Conservation (phyloP, 768 basidiomycete genomes). For the Lactifluus subvellereus region DNA sequence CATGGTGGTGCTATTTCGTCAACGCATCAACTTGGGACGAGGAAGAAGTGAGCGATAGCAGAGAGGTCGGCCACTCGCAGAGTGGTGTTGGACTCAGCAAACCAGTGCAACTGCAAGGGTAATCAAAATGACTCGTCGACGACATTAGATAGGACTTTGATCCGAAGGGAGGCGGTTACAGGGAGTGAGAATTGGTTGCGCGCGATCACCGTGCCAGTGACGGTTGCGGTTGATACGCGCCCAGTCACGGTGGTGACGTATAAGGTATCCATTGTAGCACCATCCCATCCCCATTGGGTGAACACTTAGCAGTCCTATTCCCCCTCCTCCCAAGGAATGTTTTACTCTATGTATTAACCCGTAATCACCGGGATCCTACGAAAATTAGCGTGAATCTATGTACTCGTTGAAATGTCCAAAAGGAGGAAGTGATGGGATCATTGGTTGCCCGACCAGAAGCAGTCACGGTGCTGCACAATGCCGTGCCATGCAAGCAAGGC, state of each 20-base stretch:
- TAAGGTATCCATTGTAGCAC: no score
- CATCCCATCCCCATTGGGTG: no score
- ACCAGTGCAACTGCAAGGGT: neutral
- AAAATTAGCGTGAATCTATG: no score
- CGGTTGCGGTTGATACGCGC: no score
- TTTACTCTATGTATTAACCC: no score
- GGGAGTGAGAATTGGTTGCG: neutral
- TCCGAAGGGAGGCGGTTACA: neutral
- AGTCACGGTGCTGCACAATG: no score
- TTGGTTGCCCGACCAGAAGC: neutral
- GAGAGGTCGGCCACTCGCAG: constrained; percentile 1
- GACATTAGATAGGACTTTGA: neutral
- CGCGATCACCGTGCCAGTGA: neutral
- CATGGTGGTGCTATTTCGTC: neutral
- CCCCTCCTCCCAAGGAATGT: no score
- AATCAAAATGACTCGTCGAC: neutral
- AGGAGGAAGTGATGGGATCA: neutral
- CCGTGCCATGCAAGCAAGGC: neutral
- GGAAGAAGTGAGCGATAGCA: neutral
- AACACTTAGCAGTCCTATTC: no score
- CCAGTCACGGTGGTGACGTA: no score
- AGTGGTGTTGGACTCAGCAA: neutral
- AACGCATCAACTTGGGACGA: neutral
- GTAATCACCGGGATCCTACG: no score
- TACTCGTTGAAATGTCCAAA: neutral